Evolutionary conservation across 1,139 yeast genomes (phyloP).

Genomic region (Candida tetrigidarum): DNA sequence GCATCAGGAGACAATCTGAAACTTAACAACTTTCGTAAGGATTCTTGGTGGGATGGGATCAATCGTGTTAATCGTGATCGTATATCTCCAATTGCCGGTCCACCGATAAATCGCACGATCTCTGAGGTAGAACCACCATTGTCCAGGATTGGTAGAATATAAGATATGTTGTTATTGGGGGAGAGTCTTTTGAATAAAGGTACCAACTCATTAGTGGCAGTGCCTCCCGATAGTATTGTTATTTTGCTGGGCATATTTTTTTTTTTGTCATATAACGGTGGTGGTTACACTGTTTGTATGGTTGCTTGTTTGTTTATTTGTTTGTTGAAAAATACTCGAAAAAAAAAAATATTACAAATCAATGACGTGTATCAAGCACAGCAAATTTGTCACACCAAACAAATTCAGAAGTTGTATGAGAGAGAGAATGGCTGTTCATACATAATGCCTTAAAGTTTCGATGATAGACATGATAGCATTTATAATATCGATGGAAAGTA

Average conservation of each 20-base stretch:
- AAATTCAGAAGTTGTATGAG: too few species aligned
- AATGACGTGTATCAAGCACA: too few species aligned
- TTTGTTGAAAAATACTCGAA: too few species aligned
- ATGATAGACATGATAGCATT: too few species aligned
- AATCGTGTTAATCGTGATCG: slow-evolving; percentile 80
- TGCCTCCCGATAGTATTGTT: slow-evolving; percentile 72
- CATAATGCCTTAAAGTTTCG: too few species aligned
- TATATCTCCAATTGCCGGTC: slow-evolving; percentile 94
- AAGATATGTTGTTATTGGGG: slow-evolving; percentile 45
- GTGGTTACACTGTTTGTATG: too few species aligned
- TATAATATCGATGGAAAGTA: too few species aligned
- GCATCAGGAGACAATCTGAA: slow-evolving; percentile 62
- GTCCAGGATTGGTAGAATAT: slow-evolving; percentile 83
- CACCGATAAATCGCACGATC: slow-evolving; percentile 85
- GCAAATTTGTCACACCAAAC: too few species aligned
- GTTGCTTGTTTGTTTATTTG: too few species aligned
- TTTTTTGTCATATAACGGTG: too few species aligned
- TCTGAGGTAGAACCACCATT: slow-evolving; percentile 97
- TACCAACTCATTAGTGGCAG: slow-evolving; percentile 72
- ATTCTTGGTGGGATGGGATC: slow-evolving; percentile 54
- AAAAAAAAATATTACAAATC: too few species aligned
- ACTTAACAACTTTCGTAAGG: slow-evolving; percentile 54
- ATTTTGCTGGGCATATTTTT: slow-evolving; percentile 24
- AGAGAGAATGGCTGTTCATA: too few species aligned
- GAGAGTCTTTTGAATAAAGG: slow-evolving; percentile 48